These are phyloP conservation scores for Poa annua DNA, from an alignment of 176 grass and related monocot species.

Conservation along the genomic window DNA sequence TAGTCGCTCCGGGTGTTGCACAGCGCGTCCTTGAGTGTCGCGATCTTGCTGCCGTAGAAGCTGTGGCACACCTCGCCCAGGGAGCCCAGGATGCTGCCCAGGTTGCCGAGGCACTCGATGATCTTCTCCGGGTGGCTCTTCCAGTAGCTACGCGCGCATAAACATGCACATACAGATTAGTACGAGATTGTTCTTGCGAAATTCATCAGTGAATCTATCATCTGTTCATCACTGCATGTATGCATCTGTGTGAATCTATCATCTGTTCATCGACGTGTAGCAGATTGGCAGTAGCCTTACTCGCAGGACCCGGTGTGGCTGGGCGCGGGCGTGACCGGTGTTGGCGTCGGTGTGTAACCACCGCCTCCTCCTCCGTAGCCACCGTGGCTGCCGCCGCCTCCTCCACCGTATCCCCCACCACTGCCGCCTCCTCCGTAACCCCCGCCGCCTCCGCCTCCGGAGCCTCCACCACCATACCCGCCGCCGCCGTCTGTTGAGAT, in stretches of 20 bases:
- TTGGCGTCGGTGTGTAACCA: conserved; percentile 45
- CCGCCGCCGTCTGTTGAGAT: conserved; percentile 42
- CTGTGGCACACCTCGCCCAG: conserved; percentile 57
- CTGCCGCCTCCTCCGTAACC: conserved; percentile 2
- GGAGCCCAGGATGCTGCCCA: conserved; percentile 61
- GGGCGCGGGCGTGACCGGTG: conserved; percentile 2
- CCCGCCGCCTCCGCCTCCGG: conserved; percentile 13
- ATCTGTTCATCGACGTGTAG: not conserved
- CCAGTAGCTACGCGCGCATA: conserved; percentile 63
- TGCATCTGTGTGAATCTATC: not conserved
- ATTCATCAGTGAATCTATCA: not conserved
- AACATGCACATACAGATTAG: not conserved
- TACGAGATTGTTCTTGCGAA: not conserved
- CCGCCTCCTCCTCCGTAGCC: conserved; percentile 33
- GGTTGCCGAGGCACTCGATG: conserved; percentile 62
- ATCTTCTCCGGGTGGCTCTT: conserved; percentile 67
- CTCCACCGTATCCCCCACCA: no score
- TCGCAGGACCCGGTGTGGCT: conserved; percentile 64
- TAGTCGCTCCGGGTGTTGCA: conserved; percentile 65
- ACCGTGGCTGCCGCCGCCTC: not conserved
- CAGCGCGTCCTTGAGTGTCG: conserved; percentile 77
- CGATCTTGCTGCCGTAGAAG: conserved; percentile 56
- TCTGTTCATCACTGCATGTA: not conserved
- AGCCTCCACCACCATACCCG: conserved; percentile 29
- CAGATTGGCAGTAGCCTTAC: conserved; percentile 46